Conservation (phyloP, 352 stramenopile species). For the Phytophthora uliginosa region DNA sequence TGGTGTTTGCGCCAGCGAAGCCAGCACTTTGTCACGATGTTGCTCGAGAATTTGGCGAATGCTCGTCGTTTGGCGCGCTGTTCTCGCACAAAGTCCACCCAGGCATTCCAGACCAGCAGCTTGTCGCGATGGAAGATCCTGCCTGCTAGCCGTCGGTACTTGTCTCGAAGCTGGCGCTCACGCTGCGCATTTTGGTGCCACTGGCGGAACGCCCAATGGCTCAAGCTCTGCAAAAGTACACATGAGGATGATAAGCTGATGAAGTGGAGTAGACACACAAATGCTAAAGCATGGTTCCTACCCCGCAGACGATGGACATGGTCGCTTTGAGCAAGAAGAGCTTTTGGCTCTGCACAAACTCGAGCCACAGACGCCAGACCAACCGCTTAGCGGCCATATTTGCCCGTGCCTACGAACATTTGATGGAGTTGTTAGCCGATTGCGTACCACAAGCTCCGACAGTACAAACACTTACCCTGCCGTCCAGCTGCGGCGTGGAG, state of each 20-base stretch:
- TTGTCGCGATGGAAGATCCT: conserved; percentile 72
- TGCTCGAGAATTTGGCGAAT: conserved; percentile 67
- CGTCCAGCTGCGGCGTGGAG: conserved; percentile 59
- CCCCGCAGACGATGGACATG: conserved; percentile 74
- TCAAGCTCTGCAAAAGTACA: conserved; percentile 52
- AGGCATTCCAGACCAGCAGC: conserved; percentile 65
- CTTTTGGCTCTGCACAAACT: conserved; percentile 69
- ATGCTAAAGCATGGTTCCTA: conserved; percentile 24
- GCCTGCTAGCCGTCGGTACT: conserved; percentile 53
- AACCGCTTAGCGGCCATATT: conserved; percentile 57
- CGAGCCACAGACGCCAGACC: conserved; percentile 59
- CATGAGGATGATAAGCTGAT: neutral
- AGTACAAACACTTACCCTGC: conserved; percentile 38
- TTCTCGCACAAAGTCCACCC: conserved; percentile 61
- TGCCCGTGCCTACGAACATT: conserved; percentile 42
- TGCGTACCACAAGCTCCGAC: neutral
- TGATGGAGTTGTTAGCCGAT: conserved; percentile 7
- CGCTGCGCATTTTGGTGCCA: conserved; percentile 58
- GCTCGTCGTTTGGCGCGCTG: conserved; percentile 71
- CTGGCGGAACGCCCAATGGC: conserved; percentile 76
- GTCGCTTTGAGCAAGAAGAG: conserved; percentile 76
- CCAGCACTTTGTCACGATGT: conserved; percentile 74
- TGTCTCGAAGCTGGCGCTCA: conserved; percentile 52
- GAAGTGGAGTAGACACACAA: conserved; percentile 7
- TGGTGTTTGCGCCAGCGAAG: conserved; percentile 62